phyloP scores from a whole-genome alignment of 176 grass and related monocot genomes.

The Lolium rigidum region DNA sequence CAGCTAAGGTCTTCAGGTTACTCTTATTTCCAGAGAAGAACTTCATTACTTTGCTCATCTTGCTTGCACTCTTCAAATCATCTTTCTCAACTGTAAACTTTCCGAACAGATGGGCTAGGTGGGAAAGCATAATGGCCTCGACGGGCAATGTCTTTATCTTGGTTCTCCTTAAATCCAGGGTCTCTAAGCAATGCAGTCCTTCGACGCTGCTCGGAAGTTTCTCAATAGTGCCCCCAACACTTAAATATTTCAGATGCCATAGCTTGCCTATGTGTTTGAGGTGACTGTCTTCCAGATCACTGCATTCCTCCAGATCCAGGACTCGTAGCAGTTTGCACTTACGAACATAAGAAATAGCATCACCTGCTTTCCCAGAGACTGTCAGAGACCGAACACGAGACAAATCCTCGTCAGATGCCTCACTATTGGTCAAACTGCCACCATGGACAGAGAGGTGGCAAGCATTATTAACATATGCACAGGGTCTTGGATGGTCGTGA shows the following conservation, averaged over 20 bases:
- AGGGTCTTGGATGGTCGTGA: background rate
- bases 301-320: constrained; percentile 41
- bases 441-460: constrained; percentile 43
- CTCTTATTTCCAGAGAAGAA: constrained; percentile 15
- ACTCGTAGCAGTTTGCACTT: constrained; percentile 34
- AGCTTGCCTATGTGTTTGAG: constrained; percentile 36
- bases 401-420: background rate
- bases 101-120: constrained; percentile 35
- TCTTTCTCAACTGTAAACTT: constrained; percentile 18
- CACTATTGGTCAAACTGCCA: background rate
- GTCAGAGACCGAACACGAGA: constrained; percentile 47
- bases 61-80: background rate
- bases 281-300: background rate
- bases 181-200: constrained; percentile 32
- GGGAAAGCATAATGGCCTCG: constrained; percentile 8
- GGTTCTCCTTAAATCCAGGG: constrained; percentile 26
- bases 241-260: constrained; percentile 45
- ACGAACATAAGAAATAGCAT: constrained; percentile 12
- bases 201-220: constrained; percentile 27
- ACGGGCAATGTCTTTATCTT: background rate
- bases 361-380: constrained; percentile 23
- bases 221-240: background rate
- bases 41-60: background rate
- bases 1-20: constrained; percentile 37
- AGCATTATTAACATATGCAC: background rate